These are phyloP conservation scores for Globisporangium parvum DNA, from an alignment of 352 stramenopile genomes.

Conservation along the genomic window DNA sequence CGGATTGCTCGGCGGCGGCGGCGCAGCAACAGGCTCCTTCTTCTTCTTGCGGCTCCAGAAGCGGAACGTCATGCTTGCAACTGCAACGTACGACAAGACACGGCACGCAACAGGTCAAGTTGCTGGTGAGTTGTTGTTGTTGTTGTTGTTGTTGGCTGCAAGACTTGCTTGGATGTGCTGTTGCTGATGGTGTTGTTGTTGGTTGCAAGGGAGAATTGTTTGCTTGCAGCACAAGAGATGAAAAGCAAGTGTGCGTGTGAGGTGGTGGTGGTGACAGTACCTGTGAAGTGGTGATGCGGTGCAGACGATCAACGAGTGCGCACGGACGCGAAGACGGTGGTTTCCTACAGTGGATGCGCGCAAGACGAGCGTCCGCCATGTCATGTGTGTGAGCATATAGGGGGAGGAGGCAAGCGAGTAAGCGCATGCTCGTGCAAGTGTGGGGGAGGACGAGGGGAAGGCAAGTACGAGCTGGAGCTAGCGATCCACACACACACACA, in stretches of 20 bases:
- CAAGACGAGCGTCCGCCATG: no score
- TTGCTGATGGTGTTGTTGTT: no score
- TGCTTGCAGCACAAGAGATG: not conserved
- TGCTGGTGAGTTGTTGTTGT: not conserved
- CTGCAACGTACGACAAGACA: not conserved
- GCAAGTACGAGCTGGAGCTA: not conserved
- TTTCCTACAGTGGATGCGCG: no score
- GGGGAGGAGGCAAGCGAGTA: not conserved
- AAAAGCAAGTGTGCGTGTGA: not conserved
- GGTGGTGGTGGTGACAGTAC: no score
- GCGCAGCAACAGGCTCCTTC: conserved; percentile 19
- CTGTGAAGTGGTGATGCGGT: no score
- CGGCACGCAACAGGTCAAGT: not conserved
- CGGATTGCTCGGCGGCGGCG: conserved; percentile 4
- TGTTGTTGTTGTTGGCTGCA: not conserved
- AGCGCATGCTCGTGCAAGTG: not conserved
- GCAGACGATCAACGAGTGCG: no score
- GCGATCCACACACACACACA: not conserved
- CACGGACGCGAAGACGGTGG: no score
- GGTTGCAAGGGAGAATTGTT: not conserved
- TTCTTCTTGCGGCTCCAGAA: conserved; percentile 80
- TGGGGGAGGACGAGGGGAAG: not conserved
- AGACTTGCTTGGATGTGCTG: not conserved
- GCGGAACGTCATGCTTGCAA: conserved; percentile 50
- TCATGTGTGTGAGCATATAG: no score